phyloP scores from a whole-genome alignment of 2,329 filamentous ascomycete genomes.

The Plenodomus lindquistii region DNA sequence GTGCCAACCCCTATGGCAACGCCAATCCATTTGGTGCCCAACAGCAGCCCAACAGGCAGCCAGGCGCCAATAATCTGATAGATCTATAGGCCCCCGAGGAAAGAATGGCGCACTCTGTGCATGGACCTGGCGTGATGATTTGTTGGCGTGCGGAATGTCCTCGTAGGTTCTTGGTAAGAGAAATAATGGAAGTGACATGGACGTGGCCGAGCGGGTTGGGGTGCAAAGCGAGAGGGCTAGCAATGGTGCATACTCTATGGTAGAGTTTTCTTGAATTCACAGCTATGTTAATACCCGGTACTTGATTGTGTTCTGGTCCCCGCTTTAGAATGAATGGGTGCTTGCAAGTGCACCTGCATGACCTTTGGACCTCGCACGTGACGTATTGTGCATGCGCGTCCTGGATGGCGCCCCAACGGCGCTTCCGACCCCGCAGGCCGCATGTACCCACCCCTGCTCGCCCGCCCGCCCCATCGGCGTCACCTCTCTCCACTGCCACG shows the following conservation, averaged over 20 bases:
- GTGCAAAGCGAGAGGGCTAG: neutral
- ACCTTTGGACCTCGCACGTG: constrained; percentile 2
- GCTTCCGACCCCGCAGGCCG: constrained; percentile 16
- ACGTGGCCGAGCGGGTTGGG: neutral
- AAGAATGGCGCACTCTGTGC: too few species aligned
- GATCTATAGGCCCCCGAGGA: constrained; percentile 52
- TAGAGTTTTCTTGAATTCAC: neutral
- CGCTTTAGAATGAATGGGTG: too few species aligned
- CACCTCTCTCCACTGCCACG: neutral
- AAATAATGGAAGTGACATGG: neutral
- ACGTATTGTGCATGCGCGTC: constrained; percentile 7
- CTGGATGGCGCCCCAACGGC: neutral
- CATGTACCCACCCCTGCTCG: neutral
- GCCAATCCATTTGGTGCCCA: constrained; percentile 61
- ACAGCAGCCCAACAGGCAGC: constrained; percentile 45
- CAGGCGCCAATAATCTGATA: constrained; percentile 62
- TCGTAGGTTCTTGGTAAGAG: neutral
- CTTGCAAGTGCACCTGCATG: neutral
- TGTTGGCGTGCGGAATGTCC: neutral
- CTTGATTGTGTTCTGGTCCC: neutral
- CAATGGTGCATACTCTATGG: neutral
- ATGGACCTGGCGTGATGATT: too few species aligned
- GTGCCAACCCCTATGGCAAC: constrained; percentile 49
- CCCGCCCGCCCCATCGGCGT: neutral
- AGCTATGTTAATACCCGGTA: neutral